Evolutionary conservation across 2,329 filamentous ascomycete genomes (phyloP).

Genomic region (Pseudopithomyces maydicus): DNA sequence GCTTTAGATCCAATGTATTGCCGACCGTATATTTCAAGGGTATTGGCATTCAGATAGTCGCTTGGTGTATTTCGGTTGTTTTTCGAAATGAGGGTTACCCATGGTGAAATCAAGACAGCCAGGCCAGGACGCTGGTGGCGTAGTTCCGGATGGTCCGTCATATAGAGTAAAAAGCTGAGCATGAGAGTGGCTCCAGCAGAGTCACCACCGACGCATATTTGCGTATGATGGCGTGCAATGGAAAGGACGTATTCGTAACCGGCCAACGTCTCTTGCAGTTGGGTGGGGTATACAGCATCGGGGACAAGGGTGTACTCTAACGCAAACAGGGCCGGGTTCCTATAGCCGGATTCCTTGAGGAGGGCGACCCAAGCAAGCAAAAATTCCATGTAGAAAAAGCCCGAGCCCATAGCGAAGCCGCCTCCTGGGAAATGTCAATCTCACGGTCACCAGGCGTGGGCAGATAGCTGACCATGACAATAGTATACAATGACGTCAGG

Average conservation of each 20-base stretch:
- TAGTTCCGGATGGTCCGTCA: conserved; percentile 57
- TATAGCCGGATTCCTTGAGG: conserved; percentile 67
- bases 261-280: conserved; percentile 70
- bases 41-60: conserved; percentile 74
- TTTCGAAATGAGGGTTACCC: conserved; percentile 73
- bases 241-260: conserved; percentile 74
- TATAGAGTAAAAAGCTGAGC: conserved; percentile 72
- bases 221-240: conserved; percentile 61
- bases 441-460: conserved; percentile 14
- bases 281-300: conserved; percentile 72
- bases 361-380: conserved; percentile 73
- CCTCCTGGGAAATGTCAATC: conserved; percentile 59
- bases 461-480: conserved; percentile 65
- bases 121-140: conserved; percentile 60
- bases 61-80: conserved; percentile 71
- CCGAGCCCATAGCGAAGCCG: conserved; percentile 82
- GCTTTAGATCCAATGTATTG: conserved; percentile 66
- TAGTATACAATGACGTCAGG: conserved; percentile 85
- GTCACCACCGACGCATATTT: conserved; percentile 75
- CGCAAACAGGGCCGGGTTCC: conserved; percentile 78
- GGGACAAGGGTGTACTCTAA: conserved; percentile 83
- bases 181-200: conserved; percentile 78
- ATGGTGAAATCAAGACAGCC: conserved; percentile 78
- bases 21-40: conserved; percentile 70
- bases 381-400: conserved; percentile 83